Base-by-base conservation (phyloP, 768 basidiomycete species). In the Mycena capillaripes region DNA sequence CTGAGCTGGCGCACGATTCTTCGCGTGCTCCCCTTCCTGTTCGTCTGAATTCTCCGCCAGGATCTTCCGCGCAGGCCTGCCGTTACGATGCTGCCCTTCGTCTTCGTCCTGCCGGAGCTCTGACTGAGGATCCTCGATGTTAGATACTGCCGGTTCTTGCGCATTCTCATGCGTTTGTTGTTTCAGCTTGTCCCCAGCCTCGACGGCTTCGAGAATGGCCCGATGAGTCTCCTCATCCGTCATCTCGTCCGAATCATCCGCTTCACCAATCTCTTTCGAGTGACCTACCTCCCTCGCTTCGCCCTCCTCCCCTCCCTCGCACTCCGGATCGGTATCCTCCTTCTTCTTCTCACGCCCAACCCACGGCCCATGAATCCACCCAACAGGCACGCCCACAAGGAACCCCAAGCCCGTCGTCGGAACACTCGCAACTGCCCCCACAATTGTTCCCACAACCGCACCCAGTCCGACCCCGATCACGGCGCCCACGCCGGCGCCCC, bases 301-400 rank as follows among this genome's bases (percentile, higher is more conserved):
- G 46, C 32, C 57, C 19, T 60, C 66, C 66, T 48, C 66, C 36
- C 27, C 57, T n/a, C 58, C 29, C 58, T 60, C 66, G 25, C 46
- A 8, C 30, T 58, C 40, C 56, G 16, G 32, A 34, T 34, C 58
- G 25, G 48, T 38, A 48, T 60, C 57, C 36, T 50, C 34, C 48
- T 60, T 30, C 58, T 19, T 68, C 29, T 19, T 27, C 48, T 12
- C 44, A 48, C 34, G 46, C 38, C 66, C 48, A 60, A 60, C 48
- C 66, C 66, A 68, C 46, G 66, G 66, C 66, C 66, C 66, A 68
- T 68, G 66, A 60, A 68, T 68, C 66, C 58, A 68, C 27, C 66
- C 66, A 52, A 60, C 66, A 50, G 66, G 66, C 23, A 68, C 66
- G 4, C 66, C 66, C 57, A 68, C 66, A 38, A 68, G 32, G 21